Percentiles rank a stretch among this genome's conserved stretches.
phyloP scores from a whole-genome alignment of 495 filamentous ascomycete species.

The Daldinia grandis region DNA sequence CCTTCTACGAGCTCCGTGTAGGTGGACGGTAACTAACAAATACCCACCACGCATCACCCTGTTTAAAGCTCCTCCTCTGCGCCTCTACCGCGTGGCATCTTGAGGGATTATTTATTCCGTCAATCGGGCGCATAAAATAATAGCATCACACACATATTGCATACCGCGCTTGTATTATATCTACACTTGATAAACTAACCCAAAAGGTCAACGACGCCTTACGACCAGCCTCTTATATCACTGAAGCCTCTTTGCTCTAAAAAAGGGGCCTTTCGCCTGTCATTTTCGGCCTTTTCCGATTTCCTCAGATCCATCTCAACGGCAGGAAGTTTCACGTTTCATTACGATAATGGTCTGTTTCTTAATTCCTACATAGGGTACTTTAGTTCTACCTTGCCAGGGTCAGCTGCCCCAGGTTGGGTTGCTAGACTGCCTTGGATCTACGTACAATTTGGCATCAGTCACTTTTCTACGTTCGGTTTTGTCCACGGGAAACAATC shows the following conservation, averaged over 20 bases:
- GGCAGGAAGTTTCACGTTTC: conserved; percentile 5
- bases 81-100: not conserved
- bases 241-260: not conserved
- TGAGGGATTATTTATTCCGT: conserved; percentile 7
- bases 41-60: not conserved
- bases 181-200: conserved; percentile 21
- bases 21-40: conserved; percentile 14
- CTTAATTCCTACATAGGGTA: not conserved
- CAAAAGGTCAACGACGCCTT: conserved; percentile 23
- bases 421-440: not conserved
- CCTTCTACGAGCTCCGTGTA: not conserved
- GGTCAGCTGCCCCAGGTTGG: not conserved
- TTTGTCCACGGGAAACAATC: conserved; percentile 2
- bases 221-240: conserved; percentile 10
- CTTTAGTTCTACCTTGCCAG: not conserved
- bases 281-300: not conserved
- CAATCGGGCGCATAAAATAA: conserved; percentile 10
- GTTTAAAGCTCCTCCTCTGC: not conserved
- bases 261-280: not conserved
- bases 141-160: conserved; percentile 18
- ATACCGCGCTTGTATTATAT: conserved; percentile 34
- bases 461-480: not conserved
- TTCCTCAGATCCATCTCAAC: not conserved
- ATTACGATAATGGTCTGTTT: conserved; percentile 7
- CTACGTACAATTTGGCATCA: not conserved